Evolutionary conservation across 306 rosid genomes (phyloP), one percentile per base, ranked within the genome.

Genomic region (Prunus kanzakura): DNA sequence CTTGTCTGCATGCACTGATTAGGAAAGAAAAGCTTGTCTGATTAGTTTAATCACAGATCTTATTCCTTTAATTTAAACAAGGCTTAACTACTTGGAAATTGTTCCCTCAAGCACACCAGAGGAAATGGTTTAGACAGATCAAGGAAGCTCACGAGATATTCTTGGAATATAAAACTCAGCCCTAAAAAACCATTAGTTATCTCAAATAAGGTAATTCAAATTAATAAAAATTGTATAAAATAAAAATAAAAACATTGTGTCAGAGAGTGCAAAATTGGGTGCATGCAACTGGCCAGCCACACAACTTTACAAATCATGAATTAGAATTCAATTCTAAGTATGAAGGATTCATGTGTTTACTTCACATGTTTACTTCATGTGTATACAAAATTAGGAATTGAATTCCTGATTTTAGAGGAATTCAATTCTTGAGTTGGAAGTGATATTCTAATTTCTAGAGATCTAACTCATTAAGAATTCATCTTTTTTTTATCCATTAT

Each of bases 91-190:
- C 69, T 79, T 54, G 81, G 85, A 75, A 80, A 78, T 80, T 75
- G 85, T 67, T 75, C 72, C 67, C 27, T 56, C 63, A 67, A 68
- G 27, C 60, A 11, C 20, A 64, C 11, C 51, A 49, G 29, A 77
- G 7, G 62, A 79, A 60, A 58, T 64, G 32, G 4, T 61, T 67
- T 52, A 46, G 76, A 74, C 46, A 63, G 52, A 54, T 57, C 15
- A 75, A 8, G 62, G 74, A 76, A 35, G 81, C 58, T 71, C 80
- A 57, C 82, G 83, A 79, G 50, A 74, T 67, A 77, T 74, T 71
- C 66, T 60, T 61, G 68, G 8, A 10, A 41, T 56, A 79, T 64
- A 51, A 60, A 47, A 69, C 63, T 49, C 47, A 18, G n/a, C 16
- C 20, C 20, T 15, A 35, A 56, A 1, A 29, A 68, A 35, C 45